phyloP scores from a whole-genome alignment of 1,284 basidiomycete species.

The Ustilago trichophora region DNA sequence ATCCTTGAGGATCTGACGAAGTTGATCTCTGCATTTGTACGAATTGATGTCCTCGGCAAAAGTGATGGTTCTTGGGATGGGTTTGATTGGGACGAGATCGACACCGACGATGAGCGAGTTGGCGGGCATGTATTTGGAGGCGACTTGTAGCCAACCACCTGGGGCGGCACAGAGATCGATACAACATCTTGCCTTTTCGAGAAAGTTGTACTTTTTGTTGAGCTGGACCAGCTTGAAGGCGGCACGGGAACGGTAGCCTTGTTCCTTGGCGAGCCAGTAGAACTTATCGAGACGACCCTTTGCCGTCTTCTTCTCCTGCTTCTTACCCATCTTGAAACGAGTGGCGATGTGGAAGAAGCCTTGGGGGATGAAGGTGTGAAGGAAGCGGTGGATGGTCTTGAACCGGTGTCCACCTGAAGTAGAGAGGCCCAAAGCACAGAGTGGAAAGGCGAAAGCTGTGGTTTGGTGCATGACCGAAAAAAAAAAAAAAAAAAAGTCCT shows the following conservation, averaged over 20 bases:
- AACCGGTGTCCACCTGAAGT: too few relatives aligned
- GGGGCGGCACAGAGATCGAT: conserved; percentile 99
- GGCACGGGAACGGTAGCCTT: conserved; percentile 98
- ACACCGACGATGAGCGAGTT: conserved; percentile 96
- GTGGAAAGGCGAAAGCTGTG: too few relatives aligned
- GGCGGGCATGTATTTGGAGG: conserved; percentile 96
- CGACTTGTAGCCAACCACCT: conserved; percentile 98
- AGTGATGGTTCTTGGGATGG: conserved; percentile 90
- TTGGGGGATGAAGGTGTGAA: background rate
- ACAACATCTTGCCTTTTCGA: conserved; percentile 89
- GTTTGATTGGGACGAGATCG: conserved; percentile 94
- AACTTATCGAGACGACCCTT: conserved; percentile 66
- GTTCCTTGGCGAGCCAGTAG: conserved; percentile 76
- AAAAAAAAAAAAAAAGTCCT: background rate
- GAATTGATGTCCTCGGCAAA: conserved; percentile 97
- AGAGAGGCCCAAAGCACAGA: too few relatives aligned
- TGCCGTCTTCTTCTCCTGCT: conserved; percentile 65
- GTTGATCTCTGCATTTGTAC: conserved; percentile 83
- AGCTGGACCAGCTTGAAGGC: conserved; percentile 99
- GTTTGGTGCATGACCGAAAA: too few relatives aligned
- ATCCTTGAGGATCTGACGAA: conserved; percentile 90
- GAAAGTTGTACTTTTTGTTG: conserved; percentile 95
- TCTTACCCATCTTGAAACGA: conserved; percentile 54
- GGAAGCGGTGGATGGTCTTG: conserved; percentile 6
- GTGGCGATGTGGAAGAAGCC: background rate